Percentiles rank a stretch among this genome's conserved stretches.
Evolutionary conservation across 352 stramenopile species (phyloP).

Genomic region (Thraustochytrium sp.): DNA sequence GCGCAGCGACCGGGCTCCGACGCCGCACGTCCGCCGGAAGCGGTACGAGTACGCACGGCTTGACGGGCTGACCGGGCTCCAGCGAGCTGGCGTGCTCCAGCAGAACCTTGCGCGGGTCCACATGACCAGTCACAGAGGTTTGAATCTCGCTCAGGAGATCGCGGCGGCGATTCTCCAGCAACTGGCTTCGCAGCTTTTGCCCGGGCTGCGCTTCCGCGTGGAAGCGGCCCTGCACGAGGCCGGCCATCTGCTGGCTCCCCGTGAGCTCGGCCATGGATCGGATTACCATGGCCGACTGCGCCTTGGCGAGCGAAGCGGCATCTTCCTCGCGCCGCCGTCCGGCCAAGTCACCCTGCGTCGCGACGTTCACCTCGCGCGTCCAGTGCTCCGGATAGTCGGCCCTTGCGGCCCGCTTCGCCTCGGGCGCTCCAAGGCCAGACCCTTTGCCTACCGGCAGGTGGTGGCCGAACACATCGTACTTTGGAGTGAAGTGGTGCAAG

Average conservation of each 20-base stretch:
- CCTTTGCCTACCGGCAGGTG: neutral
- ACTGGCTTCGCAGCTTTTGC: neutral
- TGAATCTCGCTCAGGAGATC: neutral
- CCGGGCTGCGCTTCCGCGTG: neutral
- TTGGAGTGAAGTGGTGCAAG: slow-evolving; percentile 2
- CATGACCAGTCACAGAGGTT: neutral
- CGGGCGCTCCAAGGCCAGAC: neutral
- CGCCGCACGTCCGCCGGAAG: neutral
- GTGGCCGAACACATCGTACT: slow-evolving; percentile 19
- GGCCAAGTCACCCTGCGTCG: neutral
- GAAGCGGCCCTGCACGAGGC: neutral
- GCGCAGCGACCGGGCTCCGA: no score
- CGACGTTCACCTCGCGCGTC: neutral
- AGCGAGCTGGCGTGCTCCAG: neutral
- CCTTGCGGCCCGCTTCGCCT: neutral
- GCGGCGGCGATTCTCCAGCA: neutral
- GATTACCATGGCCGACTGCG: neutral
- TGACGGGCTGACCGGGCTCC: neutral
- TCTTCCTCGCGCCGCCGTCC: neutral
- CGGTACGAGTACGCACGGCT: neutral
- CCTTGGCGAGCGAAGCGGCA: neutral
- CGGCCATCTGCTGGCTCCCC: slow-evolving; percentile 4
- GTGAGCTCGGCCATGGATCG: slow-evolving; percentile 13
- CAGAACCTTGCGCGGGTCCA: neutral
- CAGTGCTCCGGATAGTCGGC: neutral